Conservation (phyloP, 1,284 basidiomycete genomes). For the Rhodotorula sp. region DNA sequence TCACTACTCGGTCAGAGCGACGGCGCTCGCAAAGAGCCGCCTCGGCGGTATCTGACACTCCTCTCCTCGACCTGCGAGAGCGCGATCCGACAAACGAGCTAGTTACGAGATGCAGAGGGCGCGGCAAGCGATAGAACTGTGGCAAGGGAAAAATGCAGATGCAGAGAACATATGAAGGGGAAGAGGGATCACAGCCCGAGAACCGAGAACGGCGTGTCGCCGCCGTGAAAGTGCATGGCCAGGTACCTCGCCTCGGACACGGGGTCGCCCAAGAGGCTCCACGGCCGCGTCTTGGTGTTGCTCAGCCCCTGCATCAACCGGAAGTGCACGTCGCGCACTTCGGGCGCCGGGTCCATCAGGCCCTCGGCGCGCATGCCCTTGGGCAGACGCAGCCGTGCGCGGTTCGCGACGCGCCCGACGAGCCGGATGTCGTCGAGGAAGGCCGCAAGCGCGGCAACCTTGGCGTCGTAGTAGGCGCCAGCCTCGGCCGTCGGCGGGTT, state of each 20-base stretch:
- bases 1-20: too few species aligned
- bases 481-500: conserved; percentile 22
- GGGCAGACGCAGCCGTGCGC: conserved; percentile 37
- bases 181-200: conserved; percentile 18
- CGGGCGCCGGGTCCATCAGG: conserved; percentile 17
- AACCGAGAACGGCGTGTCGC: conserved; percentile 34
- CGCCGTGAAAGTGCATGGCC: conserved; percentile 18
- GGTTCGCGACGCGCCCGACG: conserved; percentile 42
- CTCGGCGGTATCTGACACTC: too few species aligned
- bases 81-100: too few species aligned
- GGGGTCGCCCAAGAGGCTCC: conserved; percentile 10
- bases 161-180: too few species aligned
- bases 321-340: conserved; percentile 32
- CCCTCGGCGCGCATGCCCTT: conserved; percentile 24
- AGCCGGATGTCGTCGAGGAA: conserved; percentile 45
- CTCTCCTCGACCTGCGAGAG: too few species aligned
- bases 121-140: too few species aligned
- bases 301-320: conserved; percentile 27
- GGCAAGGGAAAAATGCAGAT: too few species aligned
- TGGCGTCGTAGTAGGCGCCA: conserved; percentile 43
- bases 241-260: background rate
- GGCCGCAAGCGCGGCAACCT: conserved; percentile 44
- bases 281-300: conserved; percentile 25
- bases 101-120: too few species aligned
- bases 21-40: too few species aligned